These are phyloP conservation scores for Kokia cookei DNA, from an alignment of 441 rosid genomes.

Conservation along the genomic window DNA sequence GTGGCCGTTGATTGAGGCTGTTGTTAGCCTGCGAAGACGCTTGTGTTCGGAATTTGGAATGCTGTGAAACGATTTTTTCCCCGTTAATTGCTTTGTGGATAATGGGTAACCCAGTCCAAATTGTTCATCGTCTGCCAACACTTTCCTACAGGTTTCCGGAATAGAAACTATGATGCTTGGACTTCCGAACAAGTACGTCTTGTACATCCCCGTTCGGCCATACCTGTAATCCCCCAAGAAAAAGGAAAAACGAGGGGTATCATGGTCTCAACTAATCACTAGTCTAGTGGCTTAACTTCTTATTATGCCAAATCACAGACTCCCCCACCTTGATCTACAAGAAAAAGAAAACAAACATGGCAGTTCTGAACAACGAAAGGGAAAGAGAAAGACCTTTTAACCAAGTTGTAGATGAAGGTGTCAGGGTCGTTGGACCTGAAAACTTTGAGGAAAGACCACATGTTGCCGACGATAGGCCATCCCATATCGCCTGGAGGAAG, in stretches of 20 bases:
- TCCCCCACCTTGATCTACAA: no score
- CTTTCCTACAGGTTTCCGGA: slow-evolving; percentile 25
- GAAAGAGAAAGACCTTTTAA: slow-evolving; percentile 15
- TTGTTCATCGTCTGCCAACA: slow-evolving; percentile 17
- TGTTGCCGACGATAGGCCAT: slow-evolving; percentile 35
- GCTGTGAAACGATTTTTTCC: slow-evolving; percentile 22
- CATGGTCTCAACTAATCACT: background rate
- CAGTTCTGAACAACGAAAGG: background rate
- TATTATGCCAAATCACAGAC: no score
- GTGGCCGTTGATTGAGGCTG: slow-evolving; percentile 21
- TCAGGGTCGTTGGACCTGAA: slow-evolving; percentile 30
- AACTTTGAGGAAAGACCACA: slow-evolving; percentile 30
- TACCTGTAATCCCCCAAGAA: slow-evolving; percentile 2
- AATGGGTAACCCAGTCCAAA: slow-evolving; percentile 27
- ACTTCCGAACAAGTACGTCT: slow-evolving; percentile 27
- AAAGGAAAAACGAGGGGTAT: background rate
- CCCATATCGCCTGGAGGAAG: slow-evolving; percentile 41
- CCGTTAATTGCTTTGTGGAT: slow-evolving; percentile 17
- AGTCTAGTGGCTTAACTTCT: no score
- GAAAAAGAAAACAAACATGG: no score
- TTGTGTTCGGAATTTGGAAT: slow-evolving; percentile 30
- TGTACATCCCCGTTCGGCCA: slow-evolving; percentile 29
- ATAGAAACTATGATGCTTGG: slow-evolving; percentile 24
- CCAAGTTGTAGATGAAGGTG: slow-evolving; percentile 17
- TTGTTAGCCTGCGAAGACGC: slow-evolving; percentile 20